phyloP scores from a whole-genome alignment of 2,329 filamentous ascomycete genomes.

The Colletotrichum noveboracense region DNA sequence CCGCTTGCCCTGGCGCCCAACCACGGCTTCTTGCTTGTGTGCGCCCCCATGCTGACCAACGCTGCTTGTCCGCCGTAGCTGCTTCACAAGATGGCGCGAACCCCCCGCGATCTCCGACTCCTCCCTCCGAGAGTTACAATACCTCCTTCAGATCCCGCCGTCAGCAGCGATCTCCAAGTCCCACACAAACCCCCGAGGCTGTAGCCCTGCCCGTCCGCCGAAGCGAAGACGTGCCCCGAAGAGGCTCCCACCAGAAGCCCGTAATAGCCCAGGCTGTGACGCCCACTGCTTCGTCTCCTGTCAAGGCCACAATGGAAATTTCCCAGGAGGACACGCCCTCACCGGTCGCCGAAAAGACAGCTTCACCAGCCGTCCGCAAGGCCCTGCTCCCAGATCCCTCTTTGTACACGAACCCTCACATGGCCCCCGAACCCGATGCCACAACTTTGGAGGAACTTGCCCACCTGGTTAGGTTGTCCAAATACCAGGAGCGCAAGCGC shows the following conservation, averaged over 20 bases:
- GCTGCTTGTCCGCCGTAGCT: conserved; percentile 41
- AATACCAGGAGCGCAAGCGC: conserved; percentile 83
- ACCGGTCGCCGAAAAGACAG: conserved; percentile 44
- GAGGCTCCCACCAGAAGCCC: conserved; percentile 49
- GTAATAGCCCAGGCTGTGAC: conserved; percentile 51
- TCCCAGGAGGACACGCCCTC: conserved; percentile 31
- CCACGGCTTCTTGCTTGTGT: neutral
- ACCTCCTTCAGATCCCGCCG: conserved; percentile 58
- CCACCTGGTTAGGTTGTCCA: conserved; percentile 77
- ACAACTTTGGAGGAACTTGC: conserved; percentile 80
- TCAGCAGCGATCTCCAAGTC: conserved; percentile 57
- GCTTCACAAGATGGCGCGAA: conserved; percentile 56
- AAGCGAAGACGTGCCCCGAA: conserved; percentile 47
- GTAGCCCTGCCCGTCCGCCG: conserved; percentile 48
- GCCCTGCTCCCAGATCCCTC: conserved; percentile 67
- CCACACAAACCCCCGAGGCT: conserved; percentile 52
- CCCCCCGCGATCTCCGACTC: conserved; percentile 25
- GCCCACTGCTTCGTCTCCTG: conserved; percentile 29
- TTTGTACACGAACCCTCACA: conserved; percentile 66
- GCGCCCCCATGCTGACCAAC: conserved; percentile 21
- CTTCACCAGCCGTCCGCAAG: conserved; percentile 48
- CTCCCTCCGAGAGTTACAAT: conserved; percentile 58
- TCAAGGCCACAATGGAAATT: conserved; percentile 24
- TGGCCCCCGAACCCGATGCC: conserved; percentile 65
- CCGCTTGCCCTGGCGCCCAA: conserved; percentile 3